Base-by-base conservation (phyloP, 1,139 yeast genomes). In the Starmera stellimalicola region DNA sequence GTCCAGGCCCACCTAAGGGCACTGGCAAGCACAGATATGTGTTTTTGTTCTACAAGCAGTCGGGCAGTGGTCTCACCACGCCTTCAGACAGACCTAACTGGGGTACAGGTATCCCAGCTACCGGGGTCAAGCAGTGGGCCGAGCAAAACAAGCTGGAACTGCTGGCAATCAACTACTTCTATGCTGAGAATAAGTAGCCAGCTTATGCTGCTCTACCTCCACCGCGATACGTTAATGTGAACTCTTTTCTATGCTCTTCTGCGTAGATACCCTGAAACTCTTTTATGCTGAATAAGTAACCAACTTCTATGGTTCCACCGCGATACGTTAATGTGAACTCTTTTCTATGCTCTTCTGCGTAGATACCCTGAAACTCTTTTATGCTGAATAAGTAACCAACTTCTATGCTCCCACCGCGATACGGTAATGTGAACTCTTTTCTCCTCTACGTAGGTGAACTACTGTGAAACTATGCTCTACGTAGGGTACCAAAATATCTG, bases 1-100 rank as follows among this genome's bases (percentile, higher is more conserved):
- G 94, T 0, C 95, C 96, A 3, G 95, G 72, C 3, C 96, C 96
- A 16, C 95, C 95, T 33, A 70, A 72, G 38, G 76, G 76, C 38
- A 82, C 95, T 1, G 93, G 94, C 14, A 73, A 77, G 52, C 95
- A 87, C 60, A 73, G 95, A 41, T 87, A 87, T 54, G 85, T 82
- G 19, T 82, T 81, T 47, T 54, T 85, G 40, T 60, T 87, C 41
- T 84, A 67, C 57, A 79, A 78, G 58, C 91, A 83, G 62, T 52
- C 69, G 58, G 38, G 54, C 40, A 31, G 33, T 0, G 33, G 37
- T 2, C 40, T 39, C 12, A 22, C 36, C 25, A 27, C 39, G 6
- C 41, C 44, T n/a, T 23, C 57, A 27, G 84, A 71, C 48, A 70
- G 95, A 54, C 77, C 82, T 19, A 80, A 68, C 50, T 87, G 95